Conservation (phyloP, 2,329 filamentous ascomycete species). For the Ustulina deusta region DNA sequence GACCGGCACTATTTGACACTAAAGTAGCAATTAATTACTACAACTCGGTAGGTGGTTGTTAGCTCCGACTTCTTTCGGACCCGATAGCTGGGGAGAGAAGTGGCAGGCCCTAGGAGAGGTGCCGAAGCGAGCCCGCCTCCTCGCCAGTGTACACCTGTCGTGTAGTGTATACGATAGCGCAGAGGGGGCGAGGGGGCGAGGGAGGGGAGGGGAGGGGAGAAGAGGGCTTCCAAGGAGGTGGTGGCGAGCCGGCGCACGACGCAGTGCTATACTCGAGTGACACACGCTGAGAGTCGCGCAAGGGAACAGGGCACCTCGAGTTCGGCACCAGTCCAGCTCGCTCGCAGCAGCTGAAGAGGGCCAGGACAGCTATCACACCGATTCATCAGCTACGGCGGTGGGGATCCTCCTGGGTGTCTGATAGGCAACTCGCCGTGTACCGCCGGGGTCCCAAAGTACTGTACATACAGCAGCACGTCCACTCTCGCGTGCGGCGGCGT, state of each 20-base stretch:
- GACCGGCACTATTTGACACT: constrained; percentile 22
- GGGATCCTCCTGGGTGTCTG: neutral
- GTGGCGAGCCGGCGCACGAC: neutral
- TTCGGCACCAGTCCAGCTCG: constrained; percentile 28
- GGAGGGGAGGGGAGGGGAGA: no score
- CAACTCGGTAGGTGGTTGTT: constrained; percentile 1
- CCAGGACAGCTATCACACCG: constrained; percentile 5
- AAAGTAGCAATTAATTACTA: neutral
- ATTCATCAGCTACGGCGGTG: constrained; percentile 19
- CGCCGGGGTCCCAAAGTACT: constrained; percentile 12
- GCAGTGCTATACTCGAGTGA: neutral
- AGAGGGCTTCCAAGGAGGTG: constrained; percentile 22
- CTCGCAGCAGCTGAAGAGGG: constrained; percentile 26
- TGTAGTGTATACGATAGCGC: no score
- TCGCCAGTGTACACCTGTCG: no score
- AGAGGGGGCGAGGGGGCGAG: no score
- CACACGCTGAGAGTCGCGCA: constrained; percentile 23
- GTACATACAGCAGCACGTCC: neutral
- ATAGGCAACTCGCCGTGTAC: constrained; percentile 25
- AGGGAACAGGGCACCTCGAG: constrained; percentile 28
- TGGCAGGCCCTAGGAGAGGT: no score
- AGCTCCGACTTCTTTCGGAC: constrained; percentile 18
- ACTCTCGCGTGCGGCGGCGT: constrained; percentile 28
- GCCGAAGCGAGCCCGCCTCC: no score
- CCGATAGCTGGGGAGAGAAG: constrained; percentile 11